A percentile compares a stretch with the other conserved stretches of the same genome.
Conservation (phyloP, 108 stramenopile species). For the Cyclotella baltica region DNA sequence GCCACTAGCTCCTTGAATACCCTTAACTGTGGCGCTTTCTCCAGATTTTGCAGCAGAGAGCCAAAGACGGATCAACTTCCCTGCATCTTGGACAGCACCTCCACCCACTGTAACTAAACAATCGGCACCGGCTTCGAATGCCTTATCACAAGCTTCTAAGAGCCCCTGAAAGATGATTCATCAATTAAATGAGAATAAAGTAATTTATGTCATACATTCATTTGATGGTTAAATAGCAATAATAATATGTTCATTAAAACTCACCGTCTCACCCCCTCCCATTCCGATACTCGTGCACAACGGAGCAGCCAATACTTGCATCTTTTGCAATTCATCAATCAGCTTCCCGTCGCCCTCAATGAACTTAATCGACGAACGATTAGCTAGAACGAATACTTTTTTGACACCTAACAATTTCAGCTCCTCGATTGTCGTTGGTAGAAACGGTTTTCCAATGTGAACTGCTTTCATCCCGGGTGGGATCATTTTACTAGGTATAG, state of each 20-base stretch:
- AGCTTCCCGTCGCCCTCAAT: constrained; percentile 23
- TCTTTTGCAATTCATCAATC: constrained; percentile 12
- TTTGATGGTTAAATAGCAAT: no score
- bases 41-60: constrained; percentile 10
- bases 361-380: constrained; percentile 28
- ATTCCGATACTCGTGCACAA: constrained; percentile 36
- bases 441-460: constrained; percentile 37
- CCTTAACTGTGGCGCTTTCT: constrained; percentile 24
- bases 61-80: constrained; percentile 46
- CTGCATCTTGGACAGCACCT: constrained; percentile 48
- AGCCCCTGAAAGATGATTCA: no score
- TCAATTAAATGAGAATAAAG: no score
- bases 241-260: no score
- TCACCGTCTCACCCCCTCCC: constrained; percentile 33
- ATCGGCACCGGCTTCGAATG: constrained; percentile 26
- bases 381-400: constrained; percentile 36
- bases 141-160: constrained; percentile 36
- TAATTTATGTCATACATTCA: no score
- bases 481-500: constrained; percentile 21
- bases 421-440: constrained; percentile 14
- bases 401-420: constrained; percentile 6
- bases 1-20: constrained; percentile 13
- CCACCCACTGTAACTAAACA: constrained; percentile 39
- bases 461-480: constrained; percentile 42
- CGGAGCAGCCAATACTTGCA: constrained; percentile 35